Evolutionary conservation across 2,329 filamentous ascomycete genomes (phyloP).

Genomic region (Aspergillus ibericus): DNA sequence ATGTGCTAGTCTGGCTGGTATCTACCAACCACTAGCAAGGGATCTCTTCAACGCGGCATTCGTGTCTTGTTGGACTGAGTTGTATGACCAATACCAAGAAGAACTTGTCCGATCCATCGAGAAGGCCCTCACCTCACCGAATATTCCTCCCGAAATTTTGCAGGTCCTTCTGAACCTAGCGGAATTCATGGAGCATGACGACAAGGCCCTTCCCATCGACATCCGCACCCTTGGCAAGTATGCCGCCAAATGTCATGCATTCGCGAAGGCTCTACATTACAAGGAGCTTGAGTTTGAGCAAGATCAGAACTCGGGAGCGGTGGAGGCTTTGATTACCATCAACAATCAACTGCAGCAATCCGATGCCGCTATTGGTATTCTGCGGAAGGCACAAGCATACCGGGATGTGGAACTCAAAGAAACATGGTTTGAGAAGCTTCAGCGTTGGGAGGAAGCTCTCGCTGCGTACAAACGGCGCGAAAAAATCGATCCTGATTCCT

Average conservation of each 20-base stretch:
- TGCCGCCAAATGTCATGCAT: constrained; percentile 94
- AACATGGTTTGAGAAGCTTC: constrained; percentile 98
- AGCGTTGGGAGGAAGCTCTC: constrained; percentile 96
- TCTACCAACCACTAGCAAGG: constrained; percentile 86
- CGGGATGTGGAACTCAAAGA: constrained; percentile 95
- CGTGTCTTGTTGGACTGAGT: constrained; percentile 96
- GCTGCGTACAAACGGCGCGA: constrained; percentile 89
- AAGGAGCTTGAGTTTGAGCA: constrained; percentile 98
- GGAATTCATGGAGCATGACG: constrained; percentile 99
- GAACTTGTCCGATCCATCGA: constrained; percentile 96
- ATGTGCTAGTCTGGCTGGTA: constrained; percentile 85
- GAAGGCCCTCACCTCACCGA: constrained; percentile 88
- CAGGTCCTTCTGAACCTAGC: constrained; percentile 93
- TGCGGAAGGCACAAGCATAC: constrained; percentile 93
- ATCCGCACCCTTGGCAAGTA: constrained; percentile 92
- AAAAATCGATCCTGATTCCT: constrained; percentile 69
- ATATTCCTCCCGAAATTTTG: constrained; percentile 92
- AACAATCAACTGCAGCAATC: constrained; percentile 99
- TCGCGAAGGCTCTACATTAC: constrained; percentile 96
- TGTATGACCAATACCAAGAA: constrained; percentile 96
- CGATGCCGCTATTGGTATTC: constrained; percentile 95
- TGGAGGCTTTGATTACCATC: constrained; percentile 97
- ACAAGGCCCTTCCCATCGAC: constrained; percentile 96
- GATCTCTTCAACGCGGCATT: constrained; percentile 99
- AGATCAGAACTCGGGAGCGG: constrained; percentile 91